Base-by-base conservation (phyloP, 2,329 filamentous ascomycete genomes). In the Akanthomyces dipterigenus region DNA sequence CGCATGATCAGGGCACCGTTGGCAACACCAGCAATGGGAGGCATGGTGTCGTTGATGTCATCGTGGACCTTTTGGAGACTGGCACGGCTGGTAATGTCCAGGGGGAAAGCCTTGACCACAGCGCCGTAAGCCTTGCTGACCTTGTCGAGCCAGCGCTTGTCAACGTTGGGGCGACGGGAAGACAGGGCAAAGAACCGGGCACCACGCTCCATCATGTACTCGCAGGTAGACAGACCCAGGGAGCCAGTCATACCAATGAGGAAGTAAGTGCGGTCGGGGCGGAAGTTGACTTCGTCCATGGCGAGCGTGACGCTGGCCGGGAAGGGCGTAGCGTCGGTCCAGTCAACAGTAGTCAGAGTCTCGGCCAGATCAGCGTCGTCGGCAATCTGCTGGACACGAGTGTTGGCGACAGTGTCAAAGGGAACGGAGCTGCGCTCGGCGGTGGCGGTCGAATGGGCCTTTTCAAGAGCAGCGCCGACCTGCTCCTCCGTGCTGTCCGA, bases 1-100 rank as follows among this genome's bases (percentile, higher is more conserved):
- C 67, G 55, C 1, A 76, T 62, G 5, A 77, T 69, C 69, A 75
- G 71, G 4, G 75, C 74, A 3, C 71, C 74, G 43, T 77, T 71
- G 3, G 69, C 69, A 7, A 77, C 74, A 42, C 75, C 75, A 1
- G 65, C 70, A 18, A 77, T 68, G 0, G 68, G 67, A 4, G 75
- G 75, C 68, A 76, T 70, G 0, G 65, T 65, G 24, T 64, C 51
- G 8, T 58, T 55, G 5, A 76, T 71, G 12, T 71, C 46, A 31
- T 60, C 55, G 11, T 60, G 45, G 1, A 59, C 61, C 28, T 45
- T 28, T 8, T 59, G 55, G 22, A 63, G 55, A 45, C 46, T 55
- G 34, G 40, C 55, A 22, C 56, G 55, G 38, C 51, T 60, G 48
- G 61, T 63, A 8, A 63, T 60, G 20, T 63, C 60, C 20, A 62